Percentiles rank a stretch among this genome's conserved stretches.
These are phyloP conservation scores for Euphorbia corollata DNA, from an alignment of 441 rosid genomes.

Conservation along the genomic window DNA sequence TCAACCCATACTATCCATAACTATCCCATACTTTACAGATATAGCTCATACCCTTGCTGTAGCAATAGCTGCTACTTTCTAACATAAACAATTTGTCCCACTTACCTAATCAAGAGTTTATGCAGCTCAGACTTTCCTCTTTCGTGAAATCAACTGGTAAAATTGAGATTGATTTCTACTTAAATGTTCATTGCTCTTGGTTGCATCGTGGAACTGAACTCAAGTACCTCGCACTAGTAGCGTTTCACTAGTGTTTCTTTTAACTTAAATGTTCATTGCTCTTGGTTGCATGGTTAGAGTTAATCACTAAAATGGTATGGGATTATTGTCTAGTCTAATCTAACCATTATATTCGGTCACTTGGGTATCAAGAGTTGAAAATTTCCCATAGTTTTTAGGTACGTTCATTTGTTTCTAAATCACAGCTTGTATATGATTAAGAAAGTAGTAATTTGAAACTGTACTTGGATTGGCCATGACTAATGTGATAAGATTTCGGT, in stretches of 20 bases:
- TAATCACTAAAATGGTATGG: not conserved
- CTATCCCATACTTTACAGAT: too few species aligned
- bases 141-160: not conserved
- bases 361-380: not conserved
- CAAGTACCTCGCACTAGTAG: not conserved
- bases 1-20: too few species aligned
- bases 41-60: too few species aligned
- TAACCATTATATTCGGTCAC: not conserved
- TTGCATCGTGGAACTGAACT: not conserved
- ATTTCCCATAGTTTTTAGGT: not conserved
- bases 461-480: constrained; percentile 1
- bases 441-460: not conserved
- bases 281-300: constrained; percentile 9
- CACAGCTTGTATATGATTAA: not conserved
- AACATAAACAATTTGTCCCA: not conserved
- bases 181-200: too few species aligned
- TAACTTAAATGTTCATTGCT: not conserved
- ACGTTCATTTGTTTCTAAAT: not conserved
- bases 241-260: not conserved
- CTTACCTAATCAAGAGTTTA: not conserved
- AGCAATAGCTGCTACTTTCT: too few species aligned
- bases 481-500: constrained; percentile 4
- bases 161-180: not conserved
- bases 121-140: not conserved
- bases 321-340: not conserved